Base-by-base conservation (phyloP, 306 rosid species). In the Comarum palustre region DNA sequence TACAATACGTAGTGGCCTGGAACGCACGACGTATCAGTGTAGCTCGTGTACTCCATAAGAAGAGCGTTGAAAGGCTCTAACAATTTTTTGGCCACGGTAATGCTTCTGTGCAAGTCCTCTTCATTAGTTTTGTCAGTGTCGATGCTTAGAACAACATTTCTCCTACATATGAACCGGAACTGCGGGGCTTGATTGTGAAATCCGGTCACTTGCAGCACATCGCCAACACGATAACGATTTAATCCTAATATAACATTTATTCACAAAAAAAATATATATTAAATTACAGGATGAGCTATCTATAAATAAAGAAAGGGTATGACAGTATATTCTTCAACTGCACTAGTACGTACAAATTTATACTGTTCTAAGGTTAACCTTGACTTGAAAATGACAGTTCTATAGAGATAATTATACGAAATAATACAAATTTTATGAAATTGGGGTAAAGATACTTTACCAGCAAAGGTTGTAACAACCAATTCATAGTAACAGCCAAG, bases 81-180 rank as follows among this genome's bases (percentile, higher is more conserved):
- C 52, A 88, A 36, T 29, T 82, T 88, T 71, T 93, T 93, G 39
- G 98, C 90, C 25, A 66, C 84, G 1, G 78, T 82, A 5, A 93
- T 75, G 77, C 96, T 83, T 69, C 78, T 88, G 38, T 90, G 96
- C 76, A 93, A 70, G 71, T 90, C 96, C 19, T 86, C 89, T 78
- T 93, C 96, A 58, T 87, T 93, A 3, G 98, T 88, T 77, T 90
- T 93, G 78, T 93, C 96, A 3, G 27, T 86, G 88, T 93, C 98
- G 3, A 93, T 85, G 87, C 98, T 89, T 19, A 93, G 87, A 24
- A 90, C 87, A 8, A 93, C 98, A n/a, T 90, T 90, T 63, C 91
- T 83, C 67, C 98, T 32, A 71, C 96, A 93, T 45, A 93, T 93
- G 89, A 93, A 93, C 32, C 87, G 78, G 51, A 93, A 85, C n/a